Conservation (phyloP, 139 green algal genomes). For the Zygnema cylindricum region DNA sequence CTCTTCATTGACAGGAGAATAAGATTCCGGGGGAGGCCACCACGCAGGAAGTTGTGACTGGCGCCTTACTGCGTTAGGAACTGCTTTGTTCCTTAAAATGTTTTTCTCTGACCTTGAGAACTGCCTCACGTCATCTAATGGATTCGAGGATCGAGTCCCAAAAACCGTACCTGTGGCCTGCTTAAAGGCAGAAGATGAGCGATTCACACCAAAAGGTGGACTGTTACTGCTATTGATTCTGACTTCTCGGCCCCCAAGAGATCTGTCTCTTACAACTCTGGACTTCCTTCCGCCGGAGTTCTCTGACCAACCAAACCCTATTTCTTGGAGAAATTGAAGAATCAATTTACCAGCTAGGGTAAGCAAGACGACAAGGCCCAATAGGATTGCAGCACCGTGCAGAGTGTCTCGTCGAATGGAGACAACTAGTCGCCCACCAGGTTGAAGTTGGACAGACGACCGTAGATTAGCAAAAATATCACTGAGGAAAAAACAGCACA, state of each 20-base stretch:
- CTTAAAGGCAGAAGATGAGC: neutral
- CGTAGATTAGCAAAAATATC: neutral
- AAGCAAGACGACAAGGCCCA: neutral
- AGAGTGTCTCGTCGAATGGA: neutral
- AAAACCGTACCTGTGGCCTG: neutral
- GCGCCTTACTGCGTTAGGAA: neutral
- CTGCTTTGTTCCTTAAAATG: neutral
- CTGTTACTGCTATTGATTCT: neutral
- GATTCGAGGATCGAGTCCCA: neutral
- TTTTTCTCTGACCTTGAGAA: neutral
- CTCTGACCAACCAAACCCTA: neutral
- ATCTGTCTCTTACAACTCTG: neutral
- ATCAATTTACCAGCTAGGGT: neutral
- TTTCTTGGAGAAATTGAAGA: neutral
- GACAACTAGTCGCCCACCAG: neutral
- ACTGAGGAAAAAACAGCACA: neutral
- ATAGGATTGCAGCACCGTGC: neutral
- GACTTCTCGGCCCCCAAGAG: neutral
- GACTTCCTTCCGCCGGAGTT: neutral
- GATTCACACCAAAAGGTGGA: neutral
- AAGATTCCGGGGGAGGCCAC: neutral
- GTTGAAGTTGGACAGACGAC: neutral
- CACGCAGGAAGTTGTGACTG: neutral
- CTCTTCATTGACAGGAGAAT: neutral
- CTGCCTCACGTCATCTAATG: neutral